Conservation (phyloP, 169 alveolate species). For the Amoebophrya sp. region DNA sequence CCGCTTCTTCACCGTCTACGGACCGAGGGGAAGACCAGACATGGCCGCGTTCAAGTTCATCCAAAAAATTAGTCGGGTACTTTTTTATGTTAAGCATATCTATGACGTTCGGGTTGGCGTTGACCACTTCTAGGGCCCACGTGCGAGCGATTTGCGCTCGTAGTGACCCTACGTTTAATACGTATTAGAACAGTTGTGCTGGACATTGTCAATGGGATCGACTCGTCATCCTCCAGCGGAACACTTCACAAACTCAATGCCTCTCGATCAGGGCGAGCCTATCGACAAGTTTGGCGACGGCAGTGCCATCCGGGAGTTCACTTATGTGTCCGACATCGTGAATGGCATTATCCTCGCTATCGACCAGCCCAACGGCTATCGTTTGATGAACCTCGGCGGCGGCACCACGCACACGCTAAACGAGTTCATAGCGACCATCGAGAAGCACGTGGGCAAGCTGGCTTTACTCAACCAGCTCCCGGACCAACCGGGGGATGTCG, state of each 20-base stretch:
- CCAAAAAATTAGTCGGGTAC: neutral
- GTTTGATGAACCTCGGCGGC: constrained; percentile 11
- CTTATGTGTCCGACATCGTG: constrained; percentile 19
- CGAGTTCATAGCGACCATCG: constrained; percentile 23
- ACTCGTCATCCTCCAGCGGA: no score
- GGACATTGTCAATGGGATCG: no score
- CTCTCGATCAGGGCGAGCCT: constrained; percentile 5
- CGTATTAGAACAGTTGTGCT: no score
- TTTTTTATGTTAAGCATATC: no score
- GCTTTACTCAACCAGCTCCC: constrained; percentile 16
- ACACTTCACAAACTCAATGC: no score
- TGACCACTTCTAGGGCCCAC: no score
- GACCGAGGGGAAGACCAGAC: constrained; percentile 30
- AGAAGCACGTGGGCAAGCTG: constrained; percentile 15
- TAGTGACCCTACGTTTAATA: no score
- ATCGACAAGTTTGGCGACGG: constrained; percentile 28
- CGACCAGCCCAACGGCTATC: neutral
- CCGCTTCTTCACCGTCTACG: constrained; percentile 30
- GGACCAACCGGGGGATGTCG: constrained; percentile 21
- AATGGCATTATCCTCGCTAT: constrained; percentile 18
- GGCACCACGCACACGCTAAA: constrained; percentile 23
- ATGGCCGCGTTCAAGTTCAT: constrained; percentile 30
- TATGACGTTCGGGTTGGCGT: no score
- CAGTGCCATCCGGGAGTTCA: constrained; percentile 19
- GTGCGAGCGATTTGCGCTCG: no score